Evolutionary conservation across 495 filamentous ascomycete species (phyloP), one percentile per base, ranked within the genome.

Genomic region (Neurospora pannonica): DNA sequence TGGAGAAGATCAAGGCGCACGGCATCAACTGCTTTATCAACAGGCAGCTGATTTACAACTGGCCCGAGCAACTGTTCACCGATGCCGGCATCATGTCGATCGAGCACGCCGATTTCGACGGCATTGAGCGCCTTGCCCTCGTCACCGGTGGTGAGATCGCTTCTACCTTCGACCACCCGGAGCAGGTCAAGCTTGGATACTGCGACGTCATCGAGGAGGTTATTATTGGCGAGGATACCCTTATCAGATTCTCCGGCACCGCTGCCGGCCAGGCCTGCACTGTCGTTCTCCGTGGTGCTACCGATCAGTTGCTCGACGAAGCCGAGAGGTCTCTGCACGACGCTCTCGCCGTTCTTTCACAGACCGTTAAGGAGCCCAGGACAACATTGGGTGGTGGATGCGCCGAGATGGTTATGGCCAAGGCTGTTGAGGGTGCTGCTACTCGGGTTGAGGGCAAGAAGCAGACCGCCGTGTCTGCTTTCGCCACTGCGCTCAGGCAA

Each of bases 11-110:
- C 87, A 99, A 98, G 89, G 89, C 94, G 40, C 97, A 99, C 79
- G 96, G 96, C 48, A 97, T 99, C 86, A 99, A 99, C 88, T 98
- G 97, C 87, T 99, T 99, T 85, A 97, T 99, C 81, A 99, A 99
- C 87, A 88, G 96, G 75, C 96, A 99, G 81, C 89, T 99, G 67
- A 99, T 99, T 84, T 99, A 99, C 88, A 99, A 99, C 88, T 98
- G 96, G 95, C 96, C 96, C 40, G 96, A 99, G 82, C 97, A 98
- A 84, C 92, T 99, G 70, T 99, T 99, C 82, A 93, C 95, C 34
- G 96, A 99, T 81, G 95, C 94, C 11, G 97, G 96, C 71, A 98
- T 99, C 83, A 90, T 97, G 86, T 97, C 95, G 19, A 99, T 99
- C 78, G 96, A 99, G 86, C 96, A 99, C 81, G 96, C 96, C 75